phyloP scores from a whole-genome alignment of 106 monocot genomes.

The Allium sativum region DNA sequence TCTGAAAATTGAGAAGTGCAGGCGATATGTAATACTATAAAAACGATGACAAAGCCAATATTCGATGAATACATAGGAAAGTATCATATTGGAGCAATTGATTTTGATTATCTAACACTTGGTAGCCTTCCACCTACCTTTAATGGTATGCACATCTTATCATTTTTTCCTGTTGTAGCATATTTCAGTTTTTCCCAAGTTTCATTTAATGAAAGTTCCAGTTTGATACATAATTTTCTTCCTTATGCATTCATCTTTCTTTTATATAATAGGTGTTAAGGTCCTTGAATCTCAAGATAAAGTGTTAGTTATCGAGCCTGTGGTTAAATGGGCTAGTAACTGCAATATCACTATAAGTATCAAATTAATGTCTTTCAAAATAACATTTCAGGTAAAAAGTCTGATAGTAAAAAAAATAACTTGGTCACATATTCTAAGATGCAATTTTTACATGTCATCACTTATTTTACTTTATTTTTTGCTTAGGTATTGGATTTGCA shows the following conservation, averaged over 20 bases:
- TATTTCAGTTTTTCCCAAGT: background rate
- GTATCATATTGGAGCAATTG: conserved; percentile 54
- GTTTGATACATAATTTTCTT: background rate
- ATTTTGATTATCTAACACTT: conserved; percentile 58
- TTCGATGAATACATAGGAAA: conserved; percentile 79
- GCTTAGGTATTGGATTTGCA: conserved; percentile 49
- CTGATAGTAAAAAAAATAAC: background rate
- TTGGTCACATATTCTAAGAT: background rate
- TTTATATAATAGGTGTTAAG: conserved; percentile 49
- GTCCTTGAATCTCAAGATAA: conserved; percentile 72
- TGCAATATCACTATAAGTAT: conserved; percentile 38
- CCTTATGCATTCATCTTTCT: background rate
- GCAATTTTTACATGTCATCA: background rate
- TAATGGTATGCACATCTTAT: conserved; percentile 34
- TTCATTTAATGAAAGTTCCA: background rate
- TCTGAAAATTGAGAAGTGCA: conserved; percentile 5
- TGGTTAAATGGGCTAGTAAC: conserved; percentile 70
- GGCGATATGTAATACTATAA: conserved; percentile 61
- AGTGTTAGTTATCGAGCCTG: conserved; percentile 59
- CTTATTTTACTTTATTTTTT: too few species aligned
- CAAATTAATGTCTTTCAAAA: conserved; percentile 35
- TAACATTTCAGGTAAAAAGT: conserved; percentile 48
- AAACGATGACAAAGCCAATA: conserved; percentile 43
- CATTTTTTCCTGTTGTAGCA: background rate
- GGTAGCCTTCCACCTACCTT: conserved; percentile 69